Percentiles rank a stretch among this genome's conserved stretches.
These are phyloP conservation scores for Datura wrightii DNA, from an alignment of 257 asterid genomes.

Conservation along the genomic window DNA sequence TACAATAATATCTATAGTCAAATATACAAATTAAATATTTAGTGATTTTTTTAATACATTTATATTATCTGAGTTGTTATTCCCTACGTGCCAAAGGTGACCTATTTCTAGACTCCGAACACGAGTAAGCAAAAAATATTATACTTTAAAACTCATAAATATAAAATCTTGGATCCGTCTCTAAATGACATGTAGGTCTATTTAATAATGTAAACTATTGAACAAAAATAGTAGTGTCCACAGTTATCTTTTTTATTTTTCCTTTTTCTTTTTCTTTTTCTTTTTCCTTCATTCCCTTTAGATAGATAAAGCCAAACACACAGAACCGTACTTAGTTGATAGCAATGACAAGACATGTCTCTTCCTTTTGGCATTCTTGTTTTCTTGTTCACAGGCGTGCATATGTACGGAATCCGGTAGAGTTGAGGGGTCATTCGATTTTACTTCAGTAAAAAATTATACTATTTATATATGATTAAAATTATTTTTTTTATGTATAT, in stretches of 20 bases:
- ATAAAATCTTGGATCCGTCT: not conserved
- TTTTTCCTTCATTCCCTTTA: not conserved
- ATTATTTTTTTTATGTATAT: no score
- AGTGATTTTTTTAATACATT: not conserved
- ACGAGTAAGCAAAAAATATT: not conserved
- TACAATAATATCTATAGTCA: no score
- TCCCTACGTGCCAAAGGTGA: not conserved
- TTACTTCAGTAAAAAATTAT: no score
- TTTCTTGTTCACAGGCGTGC: slow-evolving; percentile 50
- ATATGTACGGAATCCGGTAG: not conserved
- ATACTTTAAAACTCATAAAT: not conserved
- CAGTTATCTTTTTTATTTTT: slow-evolving; percentile 8
- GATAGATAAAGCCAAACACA: slow-evolving; percentile 37
- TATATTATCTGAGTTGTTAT: not conserved
- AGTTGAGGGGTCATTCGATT: no score
- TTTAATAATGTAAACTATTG: not conserved
- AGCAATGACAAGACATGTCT: slow-evolving; percentile 54
- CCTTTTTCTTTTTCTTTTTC: not conserved
- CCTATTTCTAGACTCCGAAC: not conserved
- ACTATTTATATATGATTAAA: no score
- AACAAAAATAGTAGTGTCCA: slow-evolving; percentile 17
- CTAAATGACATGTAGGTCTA: no score
- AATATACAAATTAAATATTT: no score
- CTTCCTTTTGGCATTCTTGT: not conserved
- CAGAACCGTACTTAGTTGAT: slow-evolving; percentile 40